Evolutionary conservation across 768 basidiomycete species (phyloP).

Genomic region (Kwoniella mangroviensis): DNA sequence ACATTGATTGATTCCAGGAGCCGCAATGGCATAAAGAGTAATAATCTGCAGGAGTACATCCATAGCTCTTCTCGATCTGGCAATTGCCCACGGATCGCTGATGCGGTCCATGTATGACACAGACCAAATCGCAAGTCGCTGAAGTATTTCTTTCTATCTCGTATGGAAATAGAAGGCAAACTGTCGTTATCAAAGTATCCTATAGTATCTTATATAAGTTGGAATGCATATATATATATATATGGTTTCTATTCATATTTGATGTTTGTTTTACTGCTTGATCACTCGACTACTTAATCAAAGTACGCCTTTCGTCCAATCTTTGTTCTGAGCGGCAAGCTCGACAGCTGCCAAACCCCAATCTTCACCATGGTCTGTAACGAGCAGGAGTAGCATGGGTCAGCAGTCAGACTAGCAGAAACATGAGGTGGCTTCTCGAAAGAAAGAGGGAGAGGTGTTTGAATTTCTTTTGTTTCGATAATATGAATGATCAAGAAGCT

Average conservation of each 20-base stretch:
- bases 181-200: no score
- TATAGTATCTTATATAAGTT: neutral
- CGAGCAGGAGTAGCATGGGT: neutral
- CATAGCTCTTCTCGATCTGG: no score
- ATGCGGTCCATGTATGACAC: no score
- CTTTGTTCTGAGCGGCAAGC: conserved; percentile 43
- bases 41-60: no score
- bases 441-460: no score
- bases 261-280: neutral
- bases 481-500: neutral
- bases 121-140: no score
- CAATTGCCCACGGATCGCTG: no score
- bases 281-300: neutral
- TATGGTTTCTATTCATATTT: neutral
- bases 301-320: conserved; percentile 51
- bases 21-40: no score
- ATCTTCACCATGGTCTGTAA: conserved; percentile 78
- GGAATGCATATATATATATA: neutral
- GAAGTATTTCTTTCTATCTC: no score
- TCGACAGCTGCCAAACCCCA: conserved; percentile 98
- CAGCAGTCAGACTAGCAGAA: conserved; percentile 6
- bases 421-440: neutral
- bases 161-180: no score
- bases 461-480: neutral
- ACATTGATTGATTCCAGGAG: neutral